phyloP scores from a whole-genome alignment of 371 early-diverging fungal genomes.

The Actinomucor elegans region DNA sequence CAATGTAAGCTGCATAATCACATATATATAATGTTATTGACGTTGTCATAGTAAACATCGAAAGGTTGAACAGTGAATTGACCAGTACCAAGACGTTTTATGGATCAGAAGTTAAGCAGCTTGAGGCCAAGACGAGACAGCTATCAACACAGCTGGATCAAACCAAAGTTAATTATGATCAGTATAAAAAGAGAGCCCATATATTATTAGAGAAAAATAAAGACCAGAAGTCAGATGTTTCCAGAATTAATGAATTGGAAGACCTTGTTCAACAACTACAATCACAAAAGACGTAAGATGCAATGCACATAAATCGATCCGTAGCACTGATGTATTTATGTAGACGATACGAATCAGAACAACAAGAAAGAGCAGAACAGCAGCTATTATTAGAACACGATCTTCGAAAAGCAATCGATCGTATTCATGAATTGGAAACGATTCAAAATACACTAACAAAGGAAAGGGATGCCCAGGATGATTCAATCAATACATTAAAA shows the following conservation, averaged over 20 bases:
- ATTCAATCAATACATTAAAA: background rate
- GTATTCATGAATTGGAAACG: slow-evolving; percentile 47
- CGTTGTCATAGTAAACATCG: slow-evolving; percentile 34
- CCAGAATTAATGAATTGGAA: slow-evolving; percentile 38
- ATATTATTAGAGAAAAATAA: slow-evolving; percentile 53
- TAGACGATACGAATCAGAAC: slow-evolving; percentile 21
- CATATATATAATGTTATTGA: background rate
- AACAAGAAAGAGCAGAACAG: slow-evolving; percentile 29
- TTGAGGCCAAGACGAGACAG: slow-evolving; percentile 56
- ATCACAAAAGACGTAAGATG: slow-evolving; percentile 32
- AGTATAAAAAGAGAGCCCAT: slow-evolving; percentile 62
- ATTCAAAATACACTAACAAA: slow-evolving; percentile 26
- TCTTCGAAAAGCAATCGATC: slow-evolving; percentile 49
- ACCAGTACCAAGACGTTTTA: slow-evolving; percentile 43
- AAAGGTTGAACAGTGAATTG: slow-evolving; percentile 44
- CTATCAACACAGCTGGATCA: slow-evolving; percentile 44
- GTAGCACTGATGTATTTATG: background rate
- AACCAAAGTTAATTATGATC: slow-evolving; percentile 52
- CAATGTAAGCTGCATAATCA: slow-evolving; percentile 28
- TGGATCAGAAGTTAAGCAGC: slow-evolving; percentile 44
- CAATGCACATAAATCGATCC: background rate
- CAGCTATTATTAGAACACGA: slow-evolving; percentile 45
- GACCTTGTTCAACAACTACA: slow-evolving; percentile 32
- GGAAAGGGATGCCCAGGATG: slow-evolving; percentile 2
- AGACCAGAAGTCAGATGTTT: slow-evolving; percentile 20